These are phyloP conservation scores for Colletotrichum sp. DNA, from an alignment of 2,329 filamentous ascomycete species.

Conservation along the genomic window DNA sequence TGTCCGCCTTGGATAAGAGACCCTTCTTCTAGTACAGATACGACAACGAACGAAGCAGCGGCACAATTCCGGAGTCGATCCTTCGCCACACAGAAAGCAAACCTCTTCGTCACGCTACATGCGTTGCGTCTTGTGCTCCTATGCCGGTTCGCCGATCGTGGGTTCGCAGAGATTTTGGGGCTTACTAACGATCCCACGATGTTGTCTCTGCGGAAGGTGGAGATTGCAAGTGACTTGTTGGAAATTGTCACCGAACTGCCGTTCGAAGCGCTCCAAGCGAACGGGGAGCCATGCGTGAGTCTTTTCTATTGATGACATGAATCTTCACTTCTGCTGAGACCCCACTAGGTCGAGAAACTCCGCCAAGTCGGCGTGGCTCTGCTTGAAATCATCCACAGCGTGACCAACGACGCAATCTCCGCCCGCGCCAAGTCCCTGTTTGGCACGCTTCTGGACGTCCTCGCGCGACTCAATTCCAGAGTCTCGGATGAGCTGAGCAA, in stretches of 20 bases:
- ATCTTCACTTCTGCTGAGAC: fast-evolving
- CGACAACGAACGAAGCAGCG: fast-evolving
- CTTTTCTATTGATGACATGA: fast-evolving
- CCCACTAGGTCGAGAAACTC: constrained; percentile 43
- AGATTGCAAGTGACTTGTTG: constrained; percentile 48
- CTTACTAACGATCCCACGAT: neutral
- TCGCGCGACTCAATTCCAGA: constrained; percentile 46
- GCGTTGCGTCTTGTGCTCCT: constrained; percentile 45
- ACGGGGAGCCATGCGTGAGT: constrained; percentile 44
- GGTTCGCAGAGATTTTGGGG: neutral
- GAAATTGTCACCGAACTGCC: constrained; percentile 43
- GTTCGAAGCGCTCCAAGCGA: constrained; percentile 45
- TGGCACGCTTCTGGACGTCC: constrained; percentile 41
- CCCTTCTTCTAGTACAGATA: neutral
- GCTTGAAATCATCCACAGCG: constrained; percentile 42
- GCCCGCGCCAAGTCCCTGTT: constrained; percentile 43
- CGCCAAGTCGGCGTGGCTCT: constrained; percentile 42
- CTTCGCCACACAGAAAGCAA: constrained; percentile 43
- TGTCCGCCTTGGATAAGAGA: constrained; percentile 2
- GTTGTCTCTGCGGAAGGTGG: constrained; percentile 35
- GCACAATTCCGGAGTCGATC: neutral
- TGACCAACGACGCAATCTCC: constrained; percentile 39
- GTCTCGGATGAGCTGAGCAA: constrained; percentile 43
- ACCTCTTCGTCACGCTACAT: constrained; percentile 44
- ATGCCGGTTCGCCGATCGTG: neutral